These are phyloP conservation scores for Hemileccinum rubropunctum DNA, from an alignment of 768 basidiomycete species.

Conservation along the genomic window DNA sequence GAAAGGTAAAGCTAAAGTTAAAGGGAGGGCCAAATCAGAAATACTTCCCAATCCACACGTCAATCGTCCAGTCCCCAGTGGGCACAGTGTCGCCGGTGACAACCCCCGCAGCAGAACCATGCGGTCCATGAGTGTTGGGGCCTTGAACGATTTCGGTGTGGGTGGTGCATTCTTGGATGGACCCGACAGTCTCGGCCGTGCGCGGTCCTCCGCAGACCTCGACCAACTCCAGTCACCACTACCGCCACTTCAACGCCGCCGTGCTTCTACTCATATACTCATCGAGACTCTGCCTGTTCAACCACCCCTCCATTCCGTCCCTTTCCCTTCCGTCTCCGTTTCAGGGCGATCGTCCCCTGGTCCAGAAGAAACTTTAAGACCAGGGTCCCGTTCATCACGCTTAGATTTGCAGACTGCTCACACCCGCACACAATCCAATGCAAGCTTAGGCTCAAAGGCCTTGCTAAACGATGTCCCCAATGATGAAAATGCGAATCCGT, in stretches of 20 bases:
- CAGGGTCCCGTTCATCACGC: conserved; percentile 34
- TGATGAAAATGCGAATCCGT: conserved; percentile 32
- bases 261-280: conserved; percentile 48
- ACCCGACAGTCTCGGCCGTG: conserved; percentile 37
- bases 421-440: conserved; percentile 48
- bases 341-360: conserved; percentile 46
- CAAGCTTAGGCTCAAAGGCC: conserved; percentile 49
- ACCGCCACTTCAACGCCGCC: conserved; percentile 45
- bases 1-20: conserved; percentile 36
- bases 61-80: conserved; percentile 36
- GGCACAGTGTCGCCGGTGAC: conserved; percentile 43
- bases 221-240: conserved; percentile 42
- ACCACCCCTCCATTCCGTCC: conserved; percentile 49
- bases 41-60: conserved; percentile 46
- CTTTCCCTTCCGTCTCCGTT: conserved; percentile 60
- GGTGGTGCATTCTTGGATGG: conserved; percentile 47
- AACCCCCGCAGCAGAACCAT: conserved; percentile 40
- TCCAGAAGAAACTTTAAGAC: conserved; percentile 37
- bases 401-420: conserved; percentile 34
- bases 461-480: conserved; percentile 40
- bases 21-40: conserved; percentile 32
- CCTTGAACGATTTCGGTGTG: conserved; percentile 51
- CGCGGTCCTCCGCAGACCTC: conserved; percentile 60
- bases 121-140: conserved; percentile 67
- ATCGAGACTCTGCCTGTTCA: conserved; percentile 42